These are phyloP conservation scores for Hymenoscyphus albidus DNA, from an alignment of 2,329 filamentous ascomycete species.

Conservation along the genomic window DNA sequence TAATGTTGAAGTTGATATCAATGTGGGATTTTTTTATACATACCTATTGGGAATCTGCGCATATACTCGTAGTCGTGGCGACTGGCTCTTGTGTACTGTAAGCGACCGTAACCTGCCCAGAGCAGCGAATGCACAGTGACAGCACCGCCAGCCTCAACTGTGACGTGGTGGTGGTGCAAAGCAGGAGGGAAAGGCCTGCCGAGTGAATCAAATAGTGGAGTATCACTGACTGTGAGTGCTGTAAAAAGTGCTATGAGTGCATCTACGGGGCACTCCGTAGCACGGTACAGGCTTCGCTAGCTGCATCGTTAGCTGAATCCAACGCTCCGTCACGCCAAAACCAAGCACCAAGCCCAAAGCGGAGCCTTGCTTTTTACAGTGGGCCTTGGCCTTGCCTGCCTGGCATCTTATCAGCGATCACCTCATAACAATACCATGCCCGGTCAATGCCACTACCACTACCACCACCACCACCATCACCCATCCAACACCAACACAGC, in stretches of 20 bases:
- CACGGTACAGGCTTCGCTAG: neutral
- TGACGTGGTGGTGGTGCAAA: neutral
- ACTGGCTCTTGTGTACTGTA: no score
- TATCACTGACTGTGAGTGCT: no score
- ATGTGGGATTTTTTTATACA: neutral
- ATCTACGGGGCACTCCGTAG: no score
- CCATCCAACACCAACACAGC: neutral
- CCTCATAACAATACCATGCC: neutral
- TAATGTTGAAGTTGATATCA: neutral
- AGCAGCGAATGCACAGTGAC: no score
- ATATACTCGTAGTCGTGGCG: neutral
- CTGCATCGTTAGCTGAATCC: neutral
- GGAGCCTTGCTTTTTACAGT: neutral
- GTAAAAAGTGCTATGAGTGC: no score
- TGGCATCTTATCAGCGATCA: neutral
- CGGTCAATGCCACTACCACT: neutral
- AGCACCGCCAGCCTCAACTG: neutral
- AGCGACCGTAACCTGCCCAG: no score
- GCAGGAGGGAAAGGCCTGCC: neutral
- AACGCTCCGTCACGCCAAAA: neutral
- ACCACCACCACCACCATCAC: neutral
- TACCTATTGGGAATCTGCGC: neutral
- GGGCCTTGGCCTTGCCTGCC: no score
- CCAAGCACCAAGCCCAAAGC: neutral
- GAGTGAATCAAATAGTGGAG: neutral